These are phyloP conservation scores for Rhododendron vialii DNA, from an alignment of 148 eudicot genomes.

Conservation along the genomic window DNA sequence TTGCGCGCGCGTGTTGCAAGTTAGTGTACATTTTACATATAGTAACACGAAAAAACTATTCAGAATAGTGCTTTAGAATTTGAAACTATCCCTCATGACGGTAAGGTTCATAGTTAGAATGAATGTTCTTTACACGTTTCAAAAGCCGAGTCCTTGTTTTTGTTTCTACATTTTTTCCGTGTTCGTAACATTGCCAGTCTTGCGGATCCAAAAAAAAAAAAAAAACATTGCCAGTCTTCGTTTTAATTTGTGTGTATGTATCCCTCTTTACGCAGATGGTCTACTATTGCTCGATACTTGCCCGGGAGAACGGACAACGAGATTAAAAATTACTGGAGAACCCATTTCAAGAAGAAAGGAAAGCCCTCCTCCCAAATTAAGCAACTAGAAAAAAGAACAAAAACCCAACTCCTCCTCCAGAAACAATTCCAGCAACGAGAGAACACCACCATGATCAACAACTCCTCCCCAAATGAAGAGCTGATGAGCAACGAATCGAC, in stretches of 20 bases:
- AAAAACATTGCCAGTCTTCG: too few relatives aligned
- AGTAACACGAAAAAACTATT: too few relatives aligned
- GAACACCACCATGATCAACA: background rate
- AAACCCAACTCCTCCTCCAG: background rate
- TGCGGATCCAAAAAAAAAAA: too few relatives aligned
- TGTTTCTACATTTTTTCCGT: too few relatives aligned
- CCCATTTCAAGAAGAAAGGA: constrained; percentile 1
- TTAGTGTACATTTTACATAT: background rate
- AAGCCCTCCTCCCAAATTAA: background rate
- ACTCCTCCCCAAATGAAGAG: background rate
- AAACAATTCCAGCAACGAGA: background rate
- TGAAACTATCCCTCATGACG: background rate
- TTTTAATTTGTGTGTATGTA: too few relatives aligned
- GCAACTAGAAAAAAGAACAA: background rate
- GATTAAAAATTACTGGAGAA: background rate
- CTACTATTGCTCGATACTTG: background rate
- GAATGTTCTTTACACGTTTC: too few relatives aligned
- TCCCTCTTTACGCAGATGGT: background rate
- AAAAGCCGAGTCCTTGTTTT: background rate
- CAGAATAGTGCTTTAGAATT: background rate
- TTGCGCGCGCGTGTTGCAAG: background rate
- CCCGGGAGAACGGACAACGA: background rate
- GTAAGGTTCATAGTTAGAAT: too few relatives aligned
- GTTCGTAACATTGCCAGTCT: background rate
- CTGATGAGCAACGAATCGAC: background rate